Percentiles rank a stretch among this genome's conserved stretches.
phyloP scores from a whole-genome alignment of 1,139 yeast genomes.

The Saccharomyces hybrid region DNA sequence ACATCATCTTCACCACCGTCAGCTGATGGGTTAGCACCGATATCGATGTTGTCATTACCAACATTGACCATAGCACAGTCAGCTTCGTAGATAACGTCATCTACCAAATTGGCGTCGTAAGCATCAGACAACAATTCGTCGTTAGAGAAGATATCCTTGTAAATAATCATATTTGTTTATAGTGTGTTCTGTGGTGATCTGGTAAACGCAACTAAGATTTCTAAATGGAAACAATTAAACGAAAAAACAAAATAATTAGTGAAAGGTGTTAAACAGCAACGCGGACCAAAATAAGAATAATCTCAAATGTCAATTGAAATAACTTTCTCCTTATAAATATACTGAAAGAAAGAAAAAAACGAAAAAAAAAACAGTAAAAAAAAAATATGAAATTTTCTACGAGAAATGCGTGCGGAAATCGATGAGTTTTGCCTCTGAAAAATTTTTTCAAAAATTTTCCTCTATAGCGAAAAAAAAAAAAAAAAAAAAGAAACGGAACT shows the following conservation, averaged over 20 bases:
- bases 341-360: neutral
- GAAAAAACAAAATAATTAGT: neutral
- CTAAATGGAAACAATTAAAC: neutral
- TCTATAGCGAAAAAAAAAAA: neutral
- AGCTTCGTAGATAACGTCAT: slow-evolving; percentile 90
- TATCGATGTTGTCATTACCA: slow-evolving; percentile 86
- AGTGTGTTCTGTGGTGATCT: slow-evolving; percentile 3
- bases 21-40: slow-evolving; percentile 99
- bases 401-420: slow-evolving; percentile 1
- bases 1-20: slow-evolving; percentile 81
- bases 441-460: neutral
- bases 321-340: slow-evolving; percentile 1
- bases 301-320: neutral
- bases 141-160: slow-evolving; percentile 75
- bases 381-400: neutral
- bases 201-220: neutral
- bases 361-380: slow-evolving; percentile 1
- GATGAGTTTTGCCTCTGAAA: neutral
- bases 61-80: slow-evolving; percentile 89
- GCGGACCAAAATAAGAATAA: neutral
- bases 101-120: slow-evolving; percentile 80
- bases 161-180: slow-evolving; percentile 31
- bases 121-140: slow-evolving; percentile 98
- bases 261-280: neutral
- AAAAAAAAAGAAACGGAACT: neutral